Base-by-base conservation (phyloP, 345 rosid genomes). In the Limnanthes douglasii region DNA sequence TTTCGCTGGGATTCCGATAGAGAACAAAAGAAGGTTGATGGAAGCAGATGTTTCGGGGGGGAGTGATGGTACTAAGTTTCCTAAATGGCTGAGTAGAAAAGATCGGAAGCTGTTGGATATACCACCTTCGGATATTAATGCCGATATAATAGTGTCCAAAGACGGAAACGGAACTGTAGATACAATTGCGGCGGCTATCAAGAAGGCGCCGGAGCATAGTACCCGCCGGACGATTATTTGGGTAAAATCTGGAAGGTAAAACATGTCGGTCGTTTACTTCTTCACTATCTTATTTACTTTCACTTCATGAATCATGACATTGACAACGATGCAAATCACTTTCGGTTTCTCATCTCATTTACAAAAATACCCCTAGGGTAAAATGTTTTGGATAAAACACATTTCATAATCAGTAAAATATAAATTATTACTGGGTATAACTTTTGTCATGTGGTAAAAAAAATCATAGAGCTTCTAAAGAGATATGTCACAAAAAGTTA, bases 141-240 rank as follows among this genome's bases (percentile, higher is more conserved):
- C 93, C 13, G 93, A 85, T 46, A 70, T 92, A 3, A 48, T 78
- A 16, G 99, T 92, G 32, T 78, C 99, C 0, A 46, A 66, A 26
- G 86, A 71, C 45, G 96, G 99, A 10, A 85, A 29, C 43, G 99
- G 96, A 4, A 81, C 93, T 33, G 51, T 44, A 29, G 77, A 61
- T 56, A 92, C 94, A n/a, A 81, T 92, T 17, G 11, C 74, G 3
- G 96, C 77, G 46, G 99, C 99, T 32, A 81, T 92, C 43, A 92
- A 92, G 62, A 69, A 62, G 53, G 93, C 72, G 23, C 94, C 96
- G 38, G 83, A 81, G 54, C 48, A 65, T 15, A 78, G 83, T 21
- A 40, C 13, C 30, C 78, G 88, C 35, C 63, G 93, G 26, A 64
- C 63, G 15, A 65, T 90, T 12, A 90, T 90, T 32, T 69, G 78